Base-by-base conservation (phyloP, 2,329 filamentous ascomycete genomes). In the Penicillium glabrum region DNA sequence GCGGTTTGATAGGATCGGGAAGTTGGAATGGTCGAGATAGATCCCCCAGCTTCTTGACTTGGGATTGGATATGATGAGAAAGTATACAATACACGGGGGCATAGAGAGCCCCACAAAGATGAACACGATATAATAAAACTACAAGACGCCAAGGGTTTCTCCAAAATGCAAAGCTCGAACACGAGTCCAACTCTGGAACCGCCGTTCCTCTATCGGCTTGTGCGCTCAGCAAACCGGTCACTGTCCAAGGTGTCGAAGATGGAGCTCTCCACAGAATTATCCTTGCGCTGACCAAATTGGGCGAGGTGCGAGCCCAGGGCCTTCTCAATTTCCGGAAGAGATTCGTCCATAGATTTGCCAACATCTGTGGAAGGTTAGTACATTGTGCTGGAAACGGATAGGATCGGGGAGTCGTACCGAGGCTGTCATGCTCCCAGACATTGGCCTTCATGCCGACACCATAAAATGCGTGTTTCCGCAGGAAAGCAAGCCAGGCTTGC, bases 381-480 rank as follows among this genome's bases (percentile, higher is more conserved):
- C 14, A 50, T 44, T 23, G 31, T 13, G 11, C 31, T 23, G 24
- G 23, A 10, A 24, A 31, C 5, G 23, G 3, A 45, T 11, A 31
- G 35, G n/a, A 33, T 14, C 44, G 33, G n/a, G 39, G 6, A 45
- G 63, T 61, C 75, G 61, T 82, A 89, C 89, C 88, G 57, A 93
- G 72, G 56, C 84, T 83, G 68, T 89, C 86, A 75, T 91, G 93
- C 71, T 96, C 91, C 87, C 90, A 99, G 49, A 98, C 84, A 73
- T 99, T 97, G 52, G 95, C 95, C 83, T 99, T 99, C 92, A 99
- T 96, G 68, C 95, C 95, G 41, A 98, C 88, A n/a, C 95, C 95
- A 65, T 96, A 90, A 73, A 95, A 96, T 43, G 92, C 90, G 72
- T 97, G 89, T 77, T 96, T 96, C 70, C 90, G 86, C 70, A 99